Conservation (phyloP, 2,329 filamentous ascomycete genomes). For the Stagonosporopsis tanaceti region DNA sequence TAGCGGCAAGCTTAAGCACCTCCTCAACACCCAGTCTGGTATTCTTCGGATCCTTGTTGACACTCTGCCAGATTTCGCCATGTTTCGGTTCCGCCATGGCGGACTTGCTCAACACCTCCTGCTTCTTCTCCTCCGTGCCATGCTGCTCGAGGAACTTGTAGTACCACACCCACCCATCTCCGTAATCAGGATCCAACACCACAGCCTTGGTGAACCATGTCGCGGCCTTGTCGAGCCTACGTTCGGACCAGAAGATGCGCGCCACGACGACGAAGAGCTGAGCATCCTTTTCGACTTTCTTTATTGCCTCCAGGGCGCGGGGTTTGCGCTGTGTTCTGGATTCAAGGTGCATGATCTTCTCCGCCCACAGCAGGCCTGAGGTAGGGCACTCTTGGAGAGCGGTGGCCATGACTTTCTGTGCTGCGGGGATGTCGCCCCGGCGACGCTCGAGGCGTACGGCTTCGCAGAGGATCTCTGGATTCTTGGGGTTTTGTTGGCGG, state of each 20-base stretch:
- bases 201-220: conserved; percentile 98
- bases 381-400: conserved; percentile 90
- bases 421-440: conserved; percentile 81
- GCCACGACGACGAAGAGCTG: conserved; percentile 90
- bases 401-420: conserved; percentile 90
- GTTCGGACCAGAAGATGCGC: conserved; percentile 94
- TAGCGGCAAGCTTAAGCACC: conserved; percentile 80
- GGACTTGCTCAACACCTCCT: conserved; percentile 83
- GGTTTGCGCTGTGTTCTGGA: conserved; percentile 90
- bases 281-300: conserved; percentile 93
- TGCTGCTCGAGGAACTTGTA: conserved; percentile 92
- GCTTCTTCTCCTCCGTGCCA: conserved; percentile 91
- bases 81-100: conserved; percentile 85
- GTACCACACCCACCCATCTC: conserved; percentile 98
- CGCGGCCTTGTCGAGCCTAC: conserved; percentile 90
- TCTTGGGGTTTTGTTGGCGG: conserved; percentile 85
- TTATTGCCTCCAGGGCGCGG: conserved; percentile 90
- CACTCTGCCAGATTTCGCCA: conserved; percentile 87
- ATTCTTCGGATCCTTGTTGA: conserved; percentile 87
- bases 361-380: conserved; percentile 87
- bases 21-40: conserved; percentile 79
- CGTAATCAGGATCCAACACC: conserved; percentile 82
- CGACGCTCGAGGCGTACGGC: conserved; percentile 92
- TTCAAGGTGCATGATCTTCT: conserved; percentile 96
- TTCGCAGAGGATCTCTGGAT: conserved; percentile 86